These are phyloP conservation scores for Brassica carinata DNA, from an alignment of 345 rosid species.

Conservation along the genomic window DNA sequence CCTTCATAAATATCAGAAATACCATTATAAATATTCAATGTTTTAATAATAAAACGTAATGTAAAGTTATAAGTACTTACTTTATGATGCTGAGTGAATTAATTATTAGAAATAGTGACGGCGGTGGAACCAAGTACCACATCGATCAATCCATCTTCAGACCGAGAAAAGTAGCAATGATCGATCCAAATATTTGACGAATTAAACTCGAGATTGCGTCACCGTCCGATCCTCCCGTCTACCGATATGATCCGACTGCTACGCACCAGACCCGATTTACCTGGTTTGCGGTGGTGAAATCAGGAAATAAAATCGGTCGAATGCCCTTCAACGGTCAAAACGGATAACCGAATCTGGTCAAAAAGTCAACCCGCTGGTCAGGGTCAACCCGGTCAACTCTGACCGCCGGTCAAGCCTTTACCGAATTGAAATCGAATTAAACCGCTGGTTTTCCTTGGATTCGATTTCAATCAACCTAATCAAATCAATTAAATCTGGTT, in stretches of 20 bases:
- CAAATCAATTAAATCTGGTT: too few relatives aligned
- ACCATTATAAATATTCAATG: background rate
- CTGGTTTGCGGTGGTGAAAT: conserved; percentile 84
- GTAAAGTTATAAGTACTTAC: conserved; percentile 38
- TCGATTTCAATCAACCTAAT: too few relatives aligned
- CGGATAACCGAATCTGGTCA: too few relatives aligned
- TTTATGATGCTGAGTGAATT: conserved; percentile 83
- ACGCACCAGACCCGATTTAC: conserved; percentile 47
- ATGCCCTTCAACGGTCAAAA: too few relatives aligned
- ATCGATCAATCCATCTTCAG: conserved; percentile 81
- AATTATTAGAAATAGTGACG: conserved; percentile 85
- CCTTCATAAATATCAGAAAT: conserved; percentile 39
- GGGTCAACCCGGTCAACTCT: too few relatives aligned
- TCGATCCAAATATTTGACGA: conserved; percentile 87
- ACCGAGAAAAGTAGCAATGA: conserved; percentile 71
- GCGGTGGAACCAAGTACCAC: conserved; percentile 81
- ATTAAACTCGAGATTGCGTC: conserved; percentile 70
- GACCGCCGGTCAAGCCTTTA: too few relatives aligned
- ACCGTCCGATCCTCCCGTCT: conserved; percentile 71
- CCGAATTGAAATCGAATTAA: too few relatives aligned
- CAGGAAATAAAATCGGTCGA: too few relatives aligned
- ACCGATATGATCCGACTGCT: conserved; percentile 48
- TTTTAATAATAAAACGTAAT: background rate
- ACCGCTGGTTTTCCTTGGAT: too few relatives aligned
- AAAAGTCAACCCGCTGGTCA: too few relatives aligned